phyloP scores from a whole-genome alignment of 2,329 filamentous ascomycete genomes.

The Microdochium bolleyi region DNA sequence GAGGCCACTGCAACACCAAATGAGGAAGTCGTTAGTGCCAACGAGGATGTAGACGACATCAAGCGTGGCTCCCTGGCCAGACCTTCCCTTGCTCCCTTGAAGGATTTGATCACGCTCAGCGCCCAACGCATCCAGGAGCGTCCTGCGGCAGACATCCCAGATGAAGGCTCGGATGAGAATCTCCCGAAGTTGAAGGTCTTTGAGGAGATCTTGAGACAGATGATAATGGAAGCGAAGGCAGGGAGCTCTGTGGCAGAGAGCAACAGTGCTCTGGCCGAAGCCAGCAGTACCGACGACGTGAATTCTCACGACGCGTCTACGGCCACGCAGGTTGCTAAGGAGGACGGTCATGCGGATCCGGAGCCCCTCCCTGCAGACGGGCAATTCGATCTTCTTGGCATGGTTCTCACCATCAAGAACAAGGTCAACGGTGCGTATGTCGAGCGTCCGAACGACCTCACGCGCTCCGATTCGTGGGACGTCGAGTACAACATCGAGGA shows the following conservation, averaged over 20 bases:
- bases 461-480: constrained; percentile 46
- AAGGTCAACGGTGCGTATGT: constrained; percentile 60
- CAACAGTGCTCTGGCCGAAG: background rate
- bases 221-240: constrained; percentile 30
- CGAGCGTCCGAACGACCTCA: constrained; percentile 47
- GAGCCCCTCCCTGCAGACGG: constrained; percentile 4
- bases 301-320: background rate
- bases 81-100: constrained; percentile 14
- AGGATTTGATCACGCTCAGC: constrained; percentile 43
- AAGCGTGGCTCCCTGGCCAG: background rate
- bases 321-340: background rate
- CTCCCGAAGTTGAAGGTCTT: constrained; percentile 37
- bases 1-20: background rate
- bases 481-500: constrained; percentile 75
- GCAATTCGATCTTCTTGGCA: constrained; percentile 47
- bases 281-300: background rate
- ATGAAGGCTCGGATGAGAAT: constrained; percentile 17
- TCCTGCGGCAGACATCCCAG: constrained; percentile 8
- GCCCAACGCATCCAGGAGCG: constrained; percentile 35
- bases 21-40: constrained; percentile 4
- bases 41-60: background rate
- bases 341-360: constrained; percentile 1
- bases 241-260: constrained; percentile 4
- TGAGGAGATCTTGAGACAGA: constrained; percentile 40
- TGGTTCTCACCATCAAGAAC: constrained; percentile 67